Percentiles rank a stretch among this genome's conserved stretches.
phyloP scores from a whole-genome alignment of 2,329 filamentous ascomycete species.

The Colletotrichum sp. region DNA sequence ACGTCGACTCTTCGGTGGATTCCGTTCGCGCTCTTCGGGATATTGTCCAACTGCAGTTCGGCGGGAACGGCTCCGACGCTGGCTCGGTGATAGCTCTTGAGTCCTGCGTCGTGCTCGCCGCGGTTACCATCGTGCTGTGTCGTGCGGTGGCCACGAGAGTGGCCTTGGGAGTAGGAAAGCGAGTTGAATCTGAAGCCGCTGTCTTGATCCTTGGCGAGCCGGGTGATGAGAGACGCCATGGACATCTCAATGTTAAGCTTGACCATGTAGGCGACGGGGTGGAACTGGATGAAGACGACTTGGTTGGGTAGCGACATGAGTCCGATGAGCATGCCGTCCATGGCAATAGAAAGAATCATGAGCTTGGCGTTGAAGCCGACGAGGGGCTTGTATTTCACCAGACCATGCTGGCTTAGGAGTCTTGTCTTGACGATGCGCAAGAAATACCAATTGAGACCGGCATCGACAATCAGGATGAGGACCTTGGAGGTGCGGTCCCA shows the following conservation, averaged over 20 bases:
- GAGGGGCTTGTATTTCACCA: conserved; percentile 55
- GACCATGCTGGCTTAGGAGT: conserved; percentile 49
- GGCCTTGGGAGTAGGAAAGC: conserved; percentile 1
- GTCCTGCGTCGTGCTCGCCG: background rate
- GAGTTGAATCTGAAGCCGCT: conserved; percentile 9
- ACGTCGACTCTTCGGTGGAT: conserved; percentile 1
- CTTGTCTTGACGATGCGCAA: conserved; percentile 49
- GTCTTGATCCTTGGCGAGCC: conserved; percentile 23
- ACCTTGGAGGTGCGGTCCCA: conserved; percentile 61
- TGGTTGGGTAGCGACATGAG: conserved; percentile 38
- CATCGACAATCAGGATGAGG: conserved; percentile 56
- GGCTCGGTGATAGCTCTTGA: conserved; percentile 1
- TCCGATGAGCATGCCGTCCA: conserved; percentile 47
- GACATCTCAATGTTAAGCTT: conserved; percentile 61
- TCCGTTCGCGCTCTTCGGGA: background rate
- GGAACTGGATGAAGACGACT: conserved; percentile 52
- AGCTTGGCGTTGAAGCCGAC: conserved; percentile 55
- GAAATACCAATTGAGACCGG: conserved; percentile 58
- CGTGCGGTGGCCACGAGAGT: background rate
- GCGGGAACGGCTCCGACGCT: background rate
- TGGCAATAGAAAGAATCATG: conserved; percentile 52
- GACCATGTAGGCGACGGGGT: conserved; percentile 57
- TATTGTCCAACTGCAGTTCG: background rate
- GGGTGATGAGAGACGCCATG: conserved; percentile 56
- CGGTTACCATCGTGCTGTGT: background rate